Evolutionary conservation across 2,329 filamentous ascomycete species (phyloP).

Genomic region (Aspergillus ustus): DNA sequence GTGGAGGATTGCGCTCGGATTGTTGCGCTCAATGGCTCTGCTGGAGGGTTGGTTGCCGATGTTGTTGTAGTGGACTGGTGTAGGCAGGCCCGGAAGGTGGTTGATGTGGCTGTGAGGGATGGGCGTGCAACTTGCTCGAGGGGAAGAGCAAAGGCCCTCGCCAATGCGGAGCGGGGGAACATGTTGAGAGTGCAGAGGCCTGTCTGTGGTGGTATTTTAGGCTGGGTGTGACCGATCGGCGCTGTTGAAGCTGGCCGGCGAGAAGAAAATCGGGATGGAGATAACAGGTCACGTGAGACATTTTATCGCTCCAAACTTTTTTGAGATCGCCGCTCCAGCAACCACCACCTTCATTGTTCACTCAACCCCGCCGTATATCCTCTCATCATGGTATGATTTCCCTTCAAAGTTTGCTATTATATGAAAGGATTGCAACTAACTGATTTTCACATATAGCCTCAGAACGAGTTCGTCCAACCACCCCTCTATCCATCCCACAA

Average conservation of each 20-base stretch:
- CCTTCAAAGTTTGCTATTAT: not conserved
- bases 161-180: slow-evolving; percentile 43
- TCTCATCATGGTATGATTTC: slow-evolving; percentile 38
- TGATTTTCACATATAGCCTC: slow-evolving; percentile 33
- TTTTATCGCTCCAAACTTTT: slow-evolving; percentile 27
- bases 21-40: slow-evolving; percentile 34
- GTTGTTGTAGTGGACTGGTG: slow-evolving; percentile 43
- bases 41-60: slow-evolving; percentile 33
- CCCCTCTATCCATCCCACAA: slow-evolving; percentile 18
- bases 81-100: slow-evolving; percentile 44
- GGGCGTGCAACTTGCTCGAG: slow-evolving; percentile 28
- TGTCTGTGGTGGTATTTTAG: slow-evolving; percentile 13
- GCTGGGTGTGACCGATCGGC: slow-evolving; percentile 7
- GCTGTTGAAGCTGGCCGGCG: slow-evolving; percentile 21
- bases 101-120: slow-evolving; percentile 33
- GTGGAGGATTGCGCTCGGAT: slow-evolving; percentile 32
- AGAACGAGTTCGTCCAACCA: slow-evolving; percentile 48
- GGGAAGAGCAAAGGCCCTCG: slow-evolving; percentile 33
- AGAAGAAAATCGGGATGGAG: slow-evolving; percentile 40
- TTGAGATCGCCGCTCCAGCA: slow-evolving; percentile 24
- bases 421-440: slow-evolving; percentile 12
- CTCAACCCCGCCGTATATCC: slow-evolving; percentile 14
- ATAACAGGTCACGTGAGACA: slow-evolving; percentile 18
- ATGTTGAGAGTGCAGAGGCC: slow-evolving; percentile 28
- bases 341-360: slow-evolving; percentile 13